These are phyloP conservation scores for Musa schizocarpa DNA, from an alignment of 176 grass and related monocot species.

Conservation along the genomic window DNA sequence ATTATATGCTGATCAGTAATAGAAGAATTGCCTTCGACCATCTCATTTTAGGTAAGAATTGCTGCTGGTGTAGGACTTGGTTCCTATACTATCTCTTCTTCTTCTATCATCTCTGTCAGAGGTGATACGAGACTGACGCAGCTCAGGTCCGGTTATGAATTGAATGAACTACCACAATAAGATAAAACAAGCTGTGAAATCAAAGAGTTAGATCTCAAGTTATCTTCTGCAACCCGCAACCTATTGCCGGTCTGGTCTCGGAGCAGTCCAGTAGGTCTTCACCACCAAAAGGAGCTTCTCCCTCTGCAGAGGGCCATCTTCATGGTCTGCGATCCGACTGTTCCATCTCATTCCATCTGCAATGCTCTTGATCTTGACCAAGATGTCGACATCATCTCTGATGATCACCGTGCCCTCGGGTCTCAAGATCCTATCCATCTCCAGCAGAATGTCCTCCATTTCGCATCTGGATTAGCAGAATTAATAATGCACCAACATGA, in stretches of 20 bases:
- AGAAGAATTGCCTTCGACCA: too few relatives aligned
- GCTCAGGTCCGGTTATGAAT: too few relatives aligned
- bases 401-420: conserved; percentile 56
- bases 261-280: conserved; percentile 63
- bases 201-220: too few relatives aligned
- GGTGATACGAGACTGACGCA: too few relatives aligned
- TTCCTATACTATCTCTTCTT: too few relatives aligned
- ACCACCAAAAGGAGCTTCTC: conserved; percentile 57
- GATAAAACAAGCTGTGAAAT: too few relatives aligned
- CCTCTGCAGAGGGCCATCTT: conserved; percentile 45
- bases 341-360: conserved; percentile 63
- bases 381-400: conserved; percentile 54
- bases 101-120: too few relatives aligned
- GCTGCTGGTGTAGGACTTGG: too few relatives aligned
- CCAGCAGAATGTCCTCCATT: conserved; percentile 45
- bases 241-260: conserved; percentile 12
- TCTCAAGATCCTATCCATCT: conserved; percentile 77
- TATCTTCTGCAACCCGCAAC: not conserved
- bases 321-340: conserved; percentile 57
- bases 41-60: too few relatives aligned
- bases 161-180: too few relatives aligned
- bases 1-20: too few relatives aligned
- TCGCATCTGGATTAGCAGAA: conserved; percentile 2
- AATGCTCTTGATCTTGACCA: conserved; percentile 53
- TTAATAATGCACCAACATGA: not conserved